Conservation (phyloP, 768 basidiomycete genomes). For the Lyophyllum shimeji region DNA sequence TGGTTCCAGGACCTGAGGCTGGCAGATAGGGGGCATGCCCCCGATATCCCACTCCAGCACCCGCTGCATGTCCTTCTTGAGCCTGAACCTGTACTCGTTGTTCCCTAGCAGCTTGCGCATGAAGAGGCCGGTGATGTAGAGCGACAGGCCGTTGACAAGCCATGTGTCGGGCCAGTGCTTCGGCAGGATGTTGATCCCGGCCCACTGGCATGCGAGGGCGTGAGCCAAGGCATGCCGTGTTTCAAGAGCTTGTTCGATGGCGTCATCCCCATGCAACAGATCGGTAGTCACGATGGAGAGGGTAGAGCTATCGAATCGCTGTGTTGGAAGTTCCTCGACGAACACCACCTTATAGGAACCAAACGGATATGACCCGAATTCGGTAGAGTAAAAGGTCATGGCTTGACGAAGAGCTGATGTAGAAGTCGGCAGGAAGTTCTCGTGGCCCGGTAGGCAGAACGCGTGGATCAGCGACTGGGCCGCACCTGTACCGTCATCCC, state of each 20-base stretch:
- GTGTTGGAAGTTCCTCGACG: conserved; percentile 82
- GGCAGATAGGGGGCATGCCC: conserved; percentile 89
- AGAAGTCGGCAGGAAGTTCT: conserved; percentile 66
- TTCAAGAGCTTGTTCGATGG: conserved; percentile 92
- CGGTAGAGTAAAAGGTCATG: conserved; percentile 89
- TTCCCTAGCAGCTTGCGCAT: conserved; percentile 86
- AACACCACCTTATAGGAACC: conserved; percentile 93
- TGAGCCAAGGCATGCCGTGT: conserved; percentile 84
- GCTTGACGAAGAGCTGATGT: conserved; percentile 80
- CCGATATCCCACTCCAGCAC: conserved; percentile 88
- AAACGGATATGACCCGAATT: conserved; percentile 96
- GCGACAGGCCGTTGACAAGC: conserved; percentile 92
- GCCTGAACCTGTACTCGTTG: conserved; percentile 93
- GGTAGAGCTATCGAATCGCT: conserved; percentile 84
- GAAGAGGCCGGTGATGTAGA: conserved; percentile 89
- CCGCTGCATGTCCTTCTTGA: conserved; percentile 96
- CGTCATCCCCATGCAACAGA: conserved; percentile 81
- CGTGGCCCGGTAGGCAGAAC: conserved; percentile 91
- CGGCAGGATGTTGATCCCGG: conserved; percentile 93
- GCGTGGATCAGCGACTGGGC: conserved; percentile 81
- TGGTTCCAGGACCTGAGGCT: conserved; percentile 81
- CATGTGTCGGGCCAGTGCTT: conserved; percentile 93
- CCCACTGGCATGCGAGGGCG: conserved; percentile 93
- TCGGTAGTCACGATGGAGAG: conserved; percentile 79
- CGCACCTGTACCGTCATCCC: conserved; percentile 62